These are phyloP conservation scores for Aspergillus egyptiacus DNA, from an alignment of 495 filamentous ascomycete species.

Conservation along the genomic window DNA sequence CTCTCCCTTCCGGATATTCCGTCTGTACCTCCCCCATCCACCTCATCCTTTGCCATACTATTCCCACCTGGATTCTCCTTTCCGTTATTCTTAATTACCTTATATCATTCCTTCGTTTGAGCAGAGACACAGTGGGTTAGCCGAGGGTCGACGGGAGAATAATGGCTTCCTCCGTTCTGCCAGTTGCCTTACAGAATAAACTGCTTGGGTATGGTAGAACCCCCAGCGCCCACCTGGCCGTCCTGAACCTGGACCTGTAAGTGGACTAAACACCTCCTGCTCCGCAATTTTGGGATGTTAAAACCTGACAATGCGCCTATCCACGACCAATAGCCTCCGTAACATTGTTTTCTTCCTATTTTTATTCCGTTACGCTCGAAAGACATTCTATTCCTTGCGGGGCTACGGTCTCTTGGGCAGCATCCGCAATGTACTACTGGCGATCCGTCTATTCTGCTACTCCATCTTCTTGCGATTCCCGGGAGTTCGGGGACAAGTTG, in stretches of 20 bases:
- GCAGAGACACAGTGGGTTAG: conserved; percentile 7
- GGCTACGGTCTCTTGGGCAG: conserved; percentile 85
- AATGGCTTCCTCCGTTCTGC: conserved; percentile 34
- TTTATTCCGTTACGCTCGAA: conserved; percentile 78
- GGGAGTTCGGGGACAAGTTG: conserved; percentile 74
- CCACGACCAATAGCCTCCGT: conserved; percentile 56
- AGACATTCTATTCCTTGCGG: conserved; percentile 71
- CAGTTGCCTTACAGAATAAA: conserved; percentile 40
- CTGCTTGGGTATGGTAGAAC: conserved; percentile 42
- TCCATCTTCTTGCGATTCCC: conserved; percentile 80
- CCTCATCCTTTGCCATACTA: conserved; percentile 9
- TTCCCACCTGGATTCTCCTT: conserved; percentile 15
- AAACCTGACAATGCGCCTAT: neutral
- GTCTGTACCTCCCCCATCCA: conserved; percentile 9
- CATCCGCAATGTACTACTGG: conserved; percentile 62
- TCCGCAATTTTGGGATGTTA: neutral
- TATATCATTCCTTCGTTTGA: neutral
- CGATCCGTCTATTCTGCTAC: conserved; percentile 65
- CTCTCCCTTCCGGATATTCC: conserved; percentile 13
- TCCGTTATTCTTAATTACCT: neutral
- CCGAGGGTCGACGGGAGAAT: neutral
- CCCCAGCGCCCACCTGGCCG: conserved; percentile 51
- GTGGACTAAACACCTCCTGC: conserved; percentile 25
- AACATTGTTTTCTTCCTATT: conserved; percentile 91
- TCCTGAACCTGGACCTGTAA: conserved; percentile 78